Evolutionary conservation across 371 early-diverging fungal genomes (phyloP).

Genomic region (Mortierella sp.): DNA sequence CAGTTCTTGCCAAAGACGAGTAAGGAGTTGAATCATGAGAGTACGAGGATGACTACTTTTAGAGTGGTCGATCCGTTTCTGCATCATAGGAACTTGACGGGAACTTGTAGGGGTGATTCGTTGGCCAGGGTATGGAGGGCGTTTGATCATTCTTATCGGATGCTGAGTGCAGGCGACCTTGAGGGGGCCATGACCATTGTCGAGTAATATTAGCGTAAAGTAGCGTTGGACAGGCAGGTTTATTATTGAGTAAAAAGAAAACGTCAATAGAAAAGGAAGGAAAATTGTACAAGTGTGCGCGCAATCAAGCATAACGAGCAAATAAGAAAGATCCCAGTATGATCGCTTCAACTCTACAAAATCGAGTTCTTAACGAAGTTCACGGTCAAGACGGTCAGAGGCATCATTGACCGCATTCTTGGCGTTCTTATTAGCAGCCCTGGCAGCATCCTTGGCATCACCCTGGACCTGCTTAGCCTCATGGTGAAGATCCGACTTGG

Average conservation of each 20-base stretch:
- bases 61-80: conserved; percentile 48
- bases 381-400: conserved; percentile 40
- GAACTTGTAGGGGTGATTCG: conserved; percentile 33
- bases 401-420: conserved; percentile 30
- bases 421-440: conserved; percentile 29
- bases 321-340: not conserved
- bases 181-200: conserved; percentile 32
- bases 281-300: not conserved
- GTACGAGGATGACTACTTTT: conserved; percentile 17
- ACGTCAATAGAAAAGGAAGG: not conserved
- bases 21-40: conserved; percentile 22
- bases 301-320: not conserved
- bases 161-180: conserved; percentile 42
- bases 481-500: not conserved
- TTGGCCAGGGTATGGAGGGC: conserved; percentile 37
- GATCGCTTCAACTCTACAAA: not conserved
- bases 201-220: not conserved
- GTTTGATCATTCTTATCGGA: conserved; percentile 44
- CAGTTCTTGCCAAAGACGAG: conserved; percentile 24
- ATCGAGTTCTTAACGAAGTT: conserved; percentile 31
- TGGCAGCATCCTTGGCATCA: conserved; percentile 40
- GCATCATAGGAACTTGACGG: conserved; percentile 49
- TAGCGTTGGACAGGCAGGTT: not conserved
- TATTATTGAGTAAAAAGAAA: not conserved
- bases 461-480: conserved; percentile 21